Percentiles rank a stretch among this genome's conserved stretches.
Evolutionary conservation across 441 rosid genomes (phyloP).

Genomic region (Corymbia citriodora): DNA sequence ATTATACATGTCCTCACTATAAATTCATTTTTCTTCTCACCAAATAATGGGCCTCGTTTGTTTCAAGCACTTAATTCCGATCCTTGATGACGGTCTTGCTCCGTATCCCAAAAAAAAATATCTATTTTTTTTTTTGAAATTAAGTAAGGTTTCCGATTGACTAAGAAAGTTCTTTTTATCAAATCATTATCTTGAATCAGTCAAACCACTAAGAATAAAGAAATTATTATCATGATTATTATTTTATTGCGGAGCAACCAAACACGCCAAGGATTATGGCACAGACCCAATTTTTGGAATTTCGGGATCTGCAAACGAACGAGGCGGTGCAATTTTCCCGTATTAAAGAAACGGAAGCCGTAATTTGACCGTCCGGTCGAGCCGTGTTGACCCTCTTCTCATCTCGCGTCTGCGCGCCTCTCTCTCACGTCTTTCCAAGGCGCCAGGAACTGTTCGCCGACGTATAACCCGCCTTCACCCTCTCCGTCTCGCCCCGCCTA

Average conservation of each 20-base stretch:
- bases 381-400: not conserved
- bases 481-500: not conserved
- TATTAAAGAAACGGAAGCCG: too few species aligned
- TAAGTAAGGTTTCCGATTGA: too few species aligned
- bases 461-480: not conserved
- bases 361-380: too few species aligned
- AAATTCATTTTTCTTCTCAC: not conserved
- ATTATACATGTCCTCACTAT: not conserved
- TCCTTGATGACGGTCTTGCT: not conserved
- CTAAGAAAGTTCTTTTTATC: too few species aligned
- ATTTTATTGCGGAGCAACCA: too few species aligned
- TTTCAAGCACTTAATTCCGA: not conserved
- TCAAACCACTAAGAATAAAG: not conserved
- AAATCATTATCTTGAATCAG: not conserved
- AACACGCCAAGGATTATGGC: not conserved
- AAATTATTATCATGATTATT: too few species aligned
- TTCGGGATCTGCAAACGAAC: not conserved
- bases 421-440: not conserved
- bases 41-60: not conserved
- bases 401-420: not conserved
- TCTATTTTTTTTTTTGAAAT: too few species aligned
- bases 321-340: too few species aligned
- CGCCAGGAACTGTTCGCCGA: not conserved
- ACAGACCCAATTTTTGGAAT: not conserved
- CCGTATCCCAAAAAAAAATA: too few species aligned